phyloP scores from a whole-genome alignment of 2,329 filamentous ascomycete species.

The Blumeriella jaapii region DNA sequence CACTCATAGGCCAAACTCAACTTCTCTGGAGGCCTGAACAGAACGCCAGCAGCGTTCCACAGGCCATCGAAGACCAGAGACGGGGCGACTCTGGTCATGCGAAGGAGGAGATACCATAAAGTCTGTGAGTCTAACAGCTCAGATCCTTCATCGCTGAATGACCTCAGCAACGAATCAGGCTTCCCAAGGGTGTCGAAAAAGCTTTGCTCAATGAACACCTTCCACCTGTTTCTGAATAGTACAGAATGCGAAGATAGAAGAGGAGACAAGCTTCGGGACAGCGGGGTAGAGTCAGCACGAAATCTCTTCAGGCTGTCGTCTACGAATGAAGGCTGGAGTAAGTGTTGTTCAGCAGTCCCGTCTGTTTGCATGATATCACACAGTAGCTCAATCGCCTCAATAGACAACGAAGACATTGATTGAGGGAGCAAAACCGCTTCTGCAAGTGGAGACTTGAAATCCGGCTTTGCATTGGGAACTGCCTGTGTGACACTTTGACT shows the following conservation, averaged over 20 bases:
- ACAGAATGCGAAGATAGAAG: background rate
- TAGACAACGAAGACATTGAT: slow-evolving; percentile 40
- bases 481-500: background rate
- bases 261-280: background rate
- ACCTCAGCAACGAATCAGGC: slow-evolving; percentile 40
- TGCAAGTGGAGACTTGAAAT: slow-evolving; percentile 17
- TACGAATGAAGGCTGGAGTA: slow-evolving; percentile 30
- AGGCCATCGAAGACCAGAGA: slow-evolving; percentile 51
- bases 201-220: slow-evolving; percentile 50
- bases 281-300: slow-evolving; percentile 1
- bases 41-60: slow-evolving; percentile 47
- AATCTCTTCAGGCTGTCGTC: slow-evolving; percentile 10
- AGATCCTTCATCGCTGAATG: slow-evolving; percentile 40
- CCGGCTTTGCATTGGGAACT: background rate
- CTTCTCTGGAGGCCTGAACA: slow-evolving; percentile 42
- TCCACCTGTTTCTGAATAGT: slow-evolving; percentile 35
- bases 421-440: slow-evolving; percentile 39
- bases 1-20: slow-evolving; percentile 19
- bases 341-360: slow-evolving; percentile 37
- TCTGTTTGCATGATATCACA: slow-evolving; percentile 50
- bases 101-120: slow-evolving; percentile 51
- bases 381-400: slow-evolving; percentile 46
- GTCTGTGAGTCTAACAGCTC: slow-evolving; percentile 48
- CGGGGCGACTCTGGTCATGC: slow-evolving; percentile 44
- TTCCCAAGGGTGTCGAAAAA: slow-evolving; percentile 53